These are phyloP conservation scores for Botryotinia narcissicola DNA, from an alignment of 2,329 filamentous ascomycete species.

Conservation along the genomic window DNA sequence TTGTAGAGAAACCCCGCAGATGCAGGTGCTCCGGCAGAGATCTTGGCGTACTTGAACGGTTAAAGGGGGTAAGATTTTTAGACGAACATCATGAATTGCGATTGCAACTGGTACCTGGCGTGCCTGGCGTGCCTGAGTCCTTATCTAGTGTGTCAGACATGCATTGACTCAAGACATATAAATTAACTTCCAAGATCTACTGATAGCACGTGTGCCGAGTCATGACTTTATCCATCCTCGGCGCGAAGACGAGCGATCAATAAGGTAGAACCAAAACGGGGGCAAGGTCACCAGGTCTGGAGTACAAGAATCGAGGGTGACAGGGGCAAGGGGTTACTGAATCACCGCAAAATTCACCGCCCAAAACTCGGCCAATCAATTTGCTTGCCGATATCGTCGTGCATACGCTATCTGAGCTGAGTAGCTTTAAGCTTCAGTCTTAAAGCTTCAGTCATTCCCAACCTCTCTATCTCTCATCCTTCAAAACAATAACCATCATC, in stretches of 20 bases:
- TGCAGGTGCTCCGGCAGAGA: neutral
- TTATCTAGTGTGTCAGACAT: neutral
- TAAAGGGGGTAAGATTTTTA: neutral
- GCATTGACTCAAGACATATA: neutral
- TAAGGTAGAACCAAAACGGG: neutral
- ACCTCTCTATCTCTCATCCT: constrained; percentile 1
- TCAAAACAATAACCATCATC: neutral
- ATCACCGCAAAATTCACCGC: neutral
- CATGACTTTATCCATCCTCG: neutral
- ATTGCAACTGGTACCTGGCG: neutral
- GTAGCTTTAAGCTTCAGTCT: neutral
- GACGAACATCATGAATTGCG: neutral
- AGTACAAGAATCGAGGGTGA: constrained; percentile 1
- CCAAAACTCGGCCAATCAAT: neutral
- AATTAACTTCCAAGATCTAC: neutral
- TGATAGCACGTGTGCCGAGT: constrained; percentile 1
- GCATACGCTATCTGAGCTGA: constrained; percentile 6
- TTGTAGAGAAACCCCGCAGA: neutral
- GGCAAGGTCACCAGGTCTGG: neutral
- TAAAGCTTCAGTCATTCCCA: constrained; percentile 7
- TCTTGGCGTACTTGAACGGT: neutral
- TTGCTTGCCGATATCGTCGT: constrained; percentile 9
- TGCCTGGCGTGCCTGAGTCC: neutral
- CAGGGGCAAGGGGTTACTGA: neutral
- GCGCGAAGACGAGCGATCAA: neutral